Conservation (phyloP, 805 yeast genomes). For the Metschnikowia proteae region DNA sequence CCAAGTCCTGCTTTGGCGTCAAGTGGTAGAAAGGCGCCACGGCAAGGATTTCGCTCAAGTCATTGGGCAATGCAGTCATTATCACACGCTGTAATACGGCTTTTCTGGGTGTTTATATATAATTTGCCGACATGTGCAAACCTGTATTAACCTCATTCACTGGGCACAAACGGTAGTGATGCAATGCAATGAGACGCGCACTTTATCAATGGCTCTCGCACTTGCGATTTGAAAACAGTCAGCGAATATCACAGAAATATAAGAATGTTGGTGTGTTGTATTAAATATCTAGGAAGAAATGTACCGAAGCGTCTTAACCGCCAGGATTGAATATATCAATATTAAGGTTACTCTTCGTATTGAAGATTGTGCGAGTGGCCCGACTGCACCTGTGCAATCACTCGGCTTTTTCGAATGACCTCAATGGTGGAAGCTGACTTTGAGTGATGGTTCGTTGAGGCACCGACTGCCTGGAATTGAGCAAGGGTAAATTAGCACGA, state of each 20-base stretch:
- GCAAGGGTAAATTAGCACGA: conserved; percentile 20
- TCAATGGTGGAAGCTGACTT: conserved; percentile 7
- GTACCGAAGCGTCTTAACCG: not conserved
- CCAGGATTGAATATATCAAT: not conserved
- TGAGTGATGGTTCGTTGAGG: conserved; percentile 10
- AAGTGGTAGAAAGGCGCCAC: conserved; percentile 14
- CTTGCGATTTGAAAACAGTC: no score
- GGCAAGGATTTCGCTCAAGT: conserved; percentile 14
- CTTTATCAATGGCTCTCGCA: no score
- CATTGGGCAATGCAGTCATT: conserved; percentile 4
- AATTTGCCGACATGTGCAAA: conserved; percentile 1
- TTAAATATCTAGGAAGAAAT: not conserved
- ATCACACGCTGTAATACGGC: not conserved
- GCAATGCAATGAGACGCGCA: conserved; percentile 1
- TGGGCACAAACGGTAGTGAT: conserved; percentile 1
- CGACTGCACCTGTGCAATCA: not conserved
- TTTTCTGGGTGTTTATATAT: not conserved
- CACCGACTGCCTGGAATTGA: conserved; percentile 8
- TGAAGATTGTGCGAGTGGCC: no score
- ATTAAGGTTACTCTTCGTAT: no score
- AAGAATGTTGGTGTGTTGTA: not conserved
- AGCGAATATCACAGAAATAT: no score
- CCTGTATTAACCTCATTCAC: not conserved
- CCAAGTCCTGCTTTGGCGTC: conserved; percentile 17
- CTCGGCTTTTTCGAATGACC: conserved; percentile 7